These are phyloP conservation scores for Plasmodium coatneyi DNA, from an alignment of 169 alveolate species.

Conservation along the genomic window DNA sequence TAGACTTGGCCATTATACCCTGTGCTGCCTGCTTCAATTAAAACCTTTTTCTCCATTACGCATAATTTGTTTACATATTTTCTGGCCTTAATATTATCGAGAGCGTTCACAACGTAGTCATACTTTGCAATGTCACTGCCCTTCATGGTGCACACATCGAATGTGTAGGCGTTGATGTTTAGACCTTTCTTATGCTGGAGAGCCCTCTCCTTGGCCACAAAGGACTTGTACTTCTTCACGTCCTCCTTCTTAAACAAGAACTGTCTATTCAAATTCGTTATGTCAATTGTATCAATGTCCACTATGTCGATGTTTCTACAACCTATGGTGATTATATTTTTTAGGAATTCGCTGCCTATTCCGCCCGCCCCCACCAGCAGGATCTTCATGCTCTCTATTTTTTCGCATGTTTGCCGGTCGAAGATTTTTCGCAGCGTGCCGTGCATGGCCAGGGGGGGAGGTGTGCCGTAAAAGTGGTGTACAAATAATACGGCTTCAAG, in stretches of 20 bases:
- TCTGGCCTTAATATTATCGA: conserved; percentile 96
- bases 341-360: conserved; percentile 98
- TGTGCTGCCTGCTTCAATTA: conserved; percentile 97
- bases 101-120: conserved; percentile 95
- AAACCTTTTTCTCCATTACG: conserved; percentile 89
- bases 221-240: conserved; percentile 87
- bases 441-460: neutral
- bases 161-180: conserved; percentile 77
- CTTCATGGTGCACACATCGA: conserved; percentile 89
- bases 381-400: conserved; percentile 80
- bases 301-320: conserved; percentile 92
- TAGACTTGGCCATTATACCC: conserved; percentile 95
- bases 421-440: conserved; percentile 58
- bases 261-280: conserved; percentile 98
- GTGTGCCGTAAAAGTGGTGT: neutral
- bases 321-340: conserved; percentile 94
- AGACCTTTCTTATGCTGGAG: conserved; percentile 67
- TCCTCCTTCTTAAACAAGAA: conserved; percentile 93
- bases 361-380: conserved; percentile 99
- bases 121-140: conserved; percentile 84
- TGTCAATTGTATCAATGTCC: conserved; percentile 97
- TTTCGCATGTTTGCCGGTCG: conserved; percentile 66
- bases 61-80: conserved; percentile 94
- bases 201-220: conserved; percentile 91
- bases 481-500: neutral